Percentiles rank a stretch among this genome's conserved stretches.
phyloP scores from a whole-genome alignment of 2,329 filamentous ascomycete genomes.

The Fusarium nisikadoi region DNA sequence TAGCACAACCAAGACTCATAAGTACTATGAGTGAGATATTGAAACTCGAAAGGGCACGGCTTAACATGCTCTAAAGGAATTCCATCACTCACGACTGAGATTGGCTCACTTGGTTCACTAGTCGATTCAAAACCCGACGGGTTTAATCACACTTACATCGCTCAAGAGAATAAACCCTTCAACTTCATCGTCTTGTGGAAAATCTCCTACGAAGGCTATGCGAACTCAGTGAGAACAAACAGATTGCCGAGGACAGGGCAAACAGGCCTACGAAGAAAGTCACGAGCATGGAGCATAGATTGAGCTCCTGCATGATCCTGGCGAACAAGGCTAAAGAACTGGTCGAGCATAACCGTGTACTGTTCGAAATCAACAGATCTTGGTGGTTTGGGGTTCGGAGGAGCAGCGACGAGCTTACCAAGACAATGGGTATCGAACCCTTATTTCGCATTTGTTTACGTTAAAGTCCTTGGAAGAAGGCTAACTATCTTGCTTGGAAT shows the following conservation, averaged over 20 bases:
- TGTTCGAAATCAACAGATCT: slow-evolving; percentile 52
- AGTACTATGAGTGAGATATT: neutral
- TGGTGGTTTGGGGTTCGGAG: slow-evolving; percentile 53
- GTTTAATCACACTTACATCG: slow-evolving; percentile 13
- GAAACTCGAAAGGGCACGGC: neutral
- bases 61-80: slow-evolving; percentile 15
- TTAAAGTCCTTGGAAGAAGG: slow-evolving; percentile 28
- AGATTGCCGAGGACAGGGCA: slow-evolving; percentile 47
- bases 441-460: slow-evolving; percentile 46
- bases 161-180: slow-evolving; percentile 27
- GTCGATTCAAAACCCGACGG: slow-evolving; percentile 27
- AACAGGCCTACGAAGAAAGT: slow-evolving; percentile 41
- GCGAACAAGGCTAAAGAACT: slow-evolving; percentile 37
- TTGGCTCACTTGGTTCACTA: slow-evolving; percentile 31
- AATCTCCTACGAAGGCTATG: slow-evolving; percentile 33
- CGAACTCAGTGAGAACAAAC: slow-evolving; percentile 39
- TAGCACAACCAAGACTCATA: slow-evolving; percentile 1
- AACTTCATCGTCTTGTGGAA: slow-evolving; percentile 35
- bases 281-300: slow-evolving; percentile 39
- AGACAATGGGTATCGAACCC: slow-evolving; percentile 44
- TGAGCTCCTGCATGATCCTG: slow-evolving; percentile 38
- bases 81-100: slow-evolving; percentile 24
- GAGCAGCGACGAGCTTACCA: slow-evolving; percentile 47
- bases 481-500: slow-evolving; percentile 26
- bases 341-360: slow-evolving; percentile 41